Evolutionary conservation across 768 basidiomycete species (phyloP).

Genomic region (Naganishia antarctica): DNA sequence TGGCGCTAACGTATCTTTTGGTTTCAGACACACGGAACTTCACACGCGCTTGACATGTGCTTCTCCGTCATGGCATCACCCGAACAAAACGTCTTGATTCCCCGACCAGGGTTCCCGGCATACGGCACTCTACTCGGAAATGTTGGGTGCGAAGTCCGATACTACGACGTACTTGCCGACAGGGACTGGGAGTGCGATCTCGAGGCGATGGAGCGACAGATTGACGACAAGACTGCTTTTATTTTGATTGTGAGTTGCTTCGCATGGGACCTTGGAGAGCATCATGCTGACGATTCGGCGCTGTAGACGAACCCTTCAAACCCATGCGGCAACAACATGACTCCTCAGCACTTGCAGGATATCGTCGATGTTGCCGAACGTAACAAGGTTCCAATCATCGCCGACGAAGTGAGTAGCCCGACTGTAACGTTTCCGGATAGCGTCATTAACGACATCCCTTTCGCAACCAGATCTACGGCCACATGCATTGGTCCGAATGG

Average conservation of each 20-base stretch:
- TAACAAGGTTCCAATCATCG: conserved; percentile 45
- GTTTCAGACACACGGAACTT: conserved; percentile 45
- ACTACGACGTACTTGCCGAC: conserved; percentile 48
- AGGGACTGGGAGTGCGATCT: conserved; percentile 49
- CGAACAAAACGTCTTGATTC: conserved; percentile 48
- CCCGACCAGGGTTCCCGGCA: conserved; percentile 48
- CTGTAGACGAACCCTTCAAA: conserved; percentile 49
- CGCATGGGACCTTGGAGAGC: not conserved
- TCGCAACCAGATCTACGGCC: conserved; percentile 33
- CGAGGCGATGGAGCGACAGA: conserved; percentile 40
- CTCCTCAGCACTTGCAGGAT: conserved; percentile 36
- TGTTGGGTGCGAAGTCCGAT: conserved; percentile 43
- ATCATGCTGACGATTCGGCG: not conserved
- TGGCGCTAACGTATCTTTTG: not conserved
- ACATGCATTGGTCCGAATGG: conserved; percentile 42
- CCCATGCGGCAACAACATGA: conserved; percentile 50
- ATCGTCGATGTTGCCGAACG: conserved; percentile 43
- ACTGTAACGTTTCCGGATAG: too few species aligned
- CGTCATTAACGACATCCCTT: not conserved
- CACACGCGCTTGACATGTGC: conserved; percentile 47
- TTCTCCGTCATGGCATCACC: conserved; percentile 43
- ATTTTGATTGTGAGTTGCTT: conserved; percentile 42
- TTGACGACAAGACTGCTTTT: conserved; percentile 48
- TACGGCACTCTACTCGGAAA: conserved; percentile 46
- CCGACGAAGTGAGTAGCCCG: conserved; percentile 49